Evolutionary conservation across 2,329 filamentous ascomycete genomes (phyloP).

Genomic region (Scytalidium sp.): DNA sequence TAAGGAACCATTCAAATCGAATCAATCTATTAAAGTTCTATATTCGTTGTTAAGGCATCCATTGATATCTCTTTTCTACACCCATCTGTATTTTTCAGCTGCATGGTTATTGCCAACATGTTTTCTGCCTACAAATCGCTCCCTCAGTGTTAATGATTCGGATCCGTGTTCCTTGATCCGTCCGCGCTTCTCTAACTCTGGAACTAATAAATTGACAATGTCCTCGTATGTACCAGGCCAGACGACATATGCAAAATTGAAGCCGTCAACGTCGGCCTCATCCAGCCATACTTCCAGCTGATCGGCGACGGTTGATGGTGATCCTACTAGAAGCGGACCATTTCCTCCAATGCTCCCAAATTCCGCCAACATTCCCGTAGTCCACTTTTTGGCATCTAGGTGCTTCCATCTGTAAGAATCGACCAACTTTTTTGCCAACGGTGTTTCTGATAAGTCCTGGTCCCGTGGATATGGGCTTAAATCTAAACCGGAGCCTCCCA

Average conservation of each 20-base stretch:
- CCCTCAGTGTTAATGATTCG: not conserved
- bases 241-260: slow-evolving; percentile 67
- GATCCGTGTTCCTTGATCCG: slow-evolving; percentile 6
- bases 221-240: slow-evolving; percentile 65
- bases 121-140: not conserved
- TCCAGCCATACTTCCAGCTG: slow-evolving; percentile 63
- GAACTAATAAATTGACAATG: slow-evolving; percentile 60
- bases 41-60: no score
- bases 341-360: slow-evolving; percentile 6
- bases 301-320: slow-evolving; percentile 29
- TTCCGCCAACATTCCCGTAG: not conserved
- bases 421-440: not conserved
- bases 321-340: slow-evolving; percentile 4
- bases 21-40: no score
- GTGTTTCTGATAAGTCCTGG: not conserved
- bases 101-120: not conserved
- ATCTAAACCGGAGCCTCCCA: slow-evolving; percentile 7
- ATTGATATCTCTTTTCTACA: no score
- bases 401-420: not conserved
- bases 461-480: not conserved
- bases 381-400: not conserved
- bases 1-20: no score
- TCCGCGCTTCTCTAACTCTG: slow-evolving; percentile 56
- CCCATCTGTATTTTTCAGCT: not conserved
- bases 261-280: slow-evolving; percentile 70